A percentile compares a stretch with the other conserved stretches of the same genome.
Conservation (phyloP, 2,329 filamentous ascomycete genomes). For the Fusarium newnesense region DNA sequence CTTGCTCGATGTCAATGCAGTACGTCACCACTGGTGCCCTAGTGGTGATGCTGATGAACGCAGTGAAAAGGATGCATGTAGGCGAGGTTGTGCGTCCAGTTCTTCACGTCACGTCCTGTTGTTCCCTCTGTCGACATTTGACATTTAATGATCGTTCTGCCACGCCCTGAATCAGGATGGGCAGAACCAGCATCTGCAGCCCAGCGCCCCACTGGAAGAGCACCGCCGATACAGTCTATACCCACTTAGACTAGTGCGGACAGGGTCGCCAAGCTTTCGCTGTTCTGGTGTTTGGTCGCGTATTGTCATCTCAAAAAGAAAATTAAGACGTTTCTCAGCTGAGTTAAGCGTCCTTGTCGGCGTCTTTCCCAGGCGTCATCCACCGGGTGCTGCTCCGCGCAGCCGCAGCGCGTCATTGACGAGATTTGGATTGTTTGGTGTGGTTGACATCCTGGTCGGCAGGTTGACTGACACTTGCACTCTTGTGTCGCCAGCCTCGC, state of each 20-base stretch:
- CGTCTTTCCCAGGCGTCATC: conserved; percentile 35
- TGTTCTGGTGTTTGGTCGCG: conserved; percentile 23
- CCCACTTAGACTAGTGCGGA: conserved; percentile 35
- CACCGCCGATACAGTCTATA: conserved; percentile 24
- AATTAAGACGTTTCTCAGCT: conserved; percentile 38
- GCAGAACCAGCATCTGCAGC: conserved; percentile 28
- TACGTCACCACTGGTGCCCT: conserved; percentile 28
- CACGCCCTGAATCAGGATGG: conserved; percentile 41
- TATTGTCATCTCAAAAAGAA: conserved; percentile 22
- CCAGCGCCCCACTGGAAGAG: conserved; percentile 39
- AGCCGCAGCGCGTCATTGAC: conserved; percentile 32
- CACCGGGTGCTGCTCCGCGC: conserved; percentile 30
- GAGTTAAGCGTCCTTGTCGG: conserved; percentile 40
- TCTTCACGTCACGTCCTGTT: conserved; percentile 14
- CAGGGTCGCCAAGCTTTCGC: conserved; percentile 40
- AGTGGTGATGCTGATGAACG: not conserved
- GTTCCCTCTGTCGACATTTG: conserved; percentile 20
- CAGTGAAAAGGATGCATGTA: conserved; percentile 18
- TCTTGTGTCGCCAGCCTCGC: conserved; percentile 34
- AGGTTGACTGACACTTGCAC: conserved; percentile 20
- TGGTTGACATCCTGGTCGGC: conserved; percentile 17
- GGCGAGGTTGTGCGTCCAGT: conserved; percentile 11
- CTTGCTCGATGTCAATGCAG: conserved; percentile 28
- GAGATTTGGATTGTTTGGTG: conserved; percentile 31
- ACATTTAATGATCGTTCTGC: conserved; percentile 21